These are phyloP conservation scores for Periconia sp. DNA, from an alignment of 2,329 filamentous ascomycete genomes.

Conservation along the genomic window DNA sequence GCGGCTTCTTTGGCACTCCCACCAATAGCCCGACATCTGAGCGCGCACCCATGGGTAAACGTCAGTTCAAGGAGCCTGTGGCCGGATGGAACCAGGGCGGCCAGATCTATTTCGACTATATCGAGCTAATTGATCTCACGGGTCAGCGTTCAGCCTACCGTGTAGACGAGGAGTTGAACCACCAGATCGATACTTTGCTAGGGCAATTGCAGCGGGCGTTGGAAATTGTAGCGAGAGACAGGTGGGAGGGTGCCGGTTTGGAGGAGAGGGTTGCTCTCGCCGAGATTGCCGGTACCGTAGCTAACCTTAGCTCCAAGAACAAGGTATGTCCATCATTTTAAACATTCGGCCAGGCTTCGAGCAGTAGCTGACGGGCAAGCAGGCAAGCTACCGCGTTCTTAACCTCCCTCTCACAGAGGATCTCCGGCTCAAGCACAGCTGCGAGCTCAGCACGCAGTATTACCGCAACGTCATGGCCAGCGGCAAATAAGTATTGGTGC, in stretches of 20 bases:
- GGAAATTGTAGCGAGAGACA: constrained; percentile 47
- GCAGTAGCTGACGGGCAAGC: constrained; percentile 42
- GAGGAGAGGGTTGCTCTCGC: constrained; percentile 72
- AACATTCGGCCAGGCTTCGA: constrained; percentile 11
- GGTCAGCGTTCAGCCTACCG: constrained; percentile 34
- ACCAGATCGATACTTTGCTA: constrained; percentile 37
- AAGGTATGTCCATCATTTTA: constrained; percentile 36
- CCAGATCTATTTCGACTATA: constrained; percentile 74
- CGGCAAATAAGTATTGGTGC: too few relatives aligned
- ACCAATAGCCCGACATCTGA: constrained; percentile 48
- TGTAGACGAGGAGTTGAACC: constrained; percentile 38
- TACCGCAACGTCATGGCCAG: constrained; percentile 58
- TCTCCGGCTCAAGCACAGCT: constrained; percentile 71
- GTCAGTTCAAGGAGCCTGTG: constrained; percentile 52
- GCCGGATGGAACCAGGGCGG: constrained; percentile 80
- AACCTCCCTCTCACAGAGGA: constrained; percentile 74
- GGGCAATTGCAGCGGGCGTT: constrained; percentile 43
- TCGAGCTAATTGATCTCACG: constrained; percentile 55
- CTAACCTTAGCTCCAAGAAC: constrained; percentile 64
- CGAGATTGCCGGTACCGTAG: constrained; percentile 80
- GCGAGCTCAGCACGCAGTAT: constrained; percentile 71
- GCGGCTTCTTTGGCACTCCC: constrained; percentile 64
- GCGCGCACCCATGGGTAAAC: too few relatives aligned
- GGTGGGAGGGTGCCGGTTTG: constrained; percentile 51
- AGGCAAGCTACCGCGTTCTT: constrained; percentile 57